A percentile compares a stretch with the other conserved stretches of the same genome.
Evolutionary conservation across 164 flowering plant species (phyloP).

Genomic region (Euptelea pleiosperma): DNA sequence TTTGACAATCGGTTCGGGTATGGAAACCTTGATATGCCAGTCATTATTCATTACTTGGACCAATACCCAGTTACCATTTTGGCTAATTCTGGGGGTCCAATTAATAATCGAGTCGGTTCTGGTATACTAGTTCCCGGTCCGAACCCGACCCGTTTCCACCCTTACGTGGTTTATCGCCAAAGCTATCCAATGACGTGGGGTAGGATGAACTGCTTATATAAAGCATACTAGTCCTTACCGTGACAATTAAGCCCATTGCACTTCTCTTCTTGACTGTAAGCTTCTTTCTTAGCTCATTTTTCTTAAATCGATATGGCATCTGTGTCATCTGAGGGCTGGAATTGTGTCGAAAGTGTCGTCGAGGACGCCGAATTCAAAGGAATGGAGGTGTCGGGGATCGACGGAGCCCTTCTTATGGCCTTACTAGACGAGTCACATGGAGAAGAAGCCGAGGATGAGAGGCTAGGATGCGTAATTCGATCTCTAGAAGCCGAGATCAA

Average conservation of each 20-base stretch:
- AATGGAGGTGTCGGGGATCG: constrained; percentile 10
- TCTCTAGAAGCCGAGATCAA: constrained; percentile 31
- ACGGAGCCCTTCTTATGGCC: constrained; percentile 22
- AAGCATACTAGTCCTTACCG: background rate
- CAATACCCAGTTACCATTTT: no score
- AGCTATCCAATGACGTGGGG: no score
- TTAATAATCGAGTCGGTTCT: no score
- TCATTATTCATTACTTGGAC: no score
- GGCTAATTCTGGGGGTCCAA: no score
- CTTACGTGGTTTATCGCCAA: no score
- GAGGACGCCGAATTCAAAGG: background rate
- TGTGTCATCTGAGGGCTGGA: constrained; percentile 1
- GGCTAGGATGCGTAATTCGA: constrained; percentile 16
- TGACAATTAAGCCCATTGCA: background rate
- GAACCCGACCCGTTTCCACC: no score
- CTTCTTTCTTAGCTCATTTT: background rate
- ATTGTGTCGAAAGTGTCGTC: background rate
- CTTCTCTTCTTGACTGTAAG: background rate
- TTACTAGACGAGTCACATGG: constrained; percentile 28
- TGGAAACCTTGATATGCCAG: no score
- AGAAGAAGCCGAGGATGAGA: constrained; percentile 23
- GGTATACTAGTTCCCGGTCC: no score
- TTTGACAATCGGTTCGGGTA: no score
- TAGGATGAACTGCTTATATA: background rate
- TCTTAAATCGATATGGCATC: background rate